Percentiles rank a stretch among this genome's conserved stretches.
phyloP scores from a whole-genome alignment of 2,329 filamentous ascomycete genomes.

The Cordyceps fumosorosea region DNA sequence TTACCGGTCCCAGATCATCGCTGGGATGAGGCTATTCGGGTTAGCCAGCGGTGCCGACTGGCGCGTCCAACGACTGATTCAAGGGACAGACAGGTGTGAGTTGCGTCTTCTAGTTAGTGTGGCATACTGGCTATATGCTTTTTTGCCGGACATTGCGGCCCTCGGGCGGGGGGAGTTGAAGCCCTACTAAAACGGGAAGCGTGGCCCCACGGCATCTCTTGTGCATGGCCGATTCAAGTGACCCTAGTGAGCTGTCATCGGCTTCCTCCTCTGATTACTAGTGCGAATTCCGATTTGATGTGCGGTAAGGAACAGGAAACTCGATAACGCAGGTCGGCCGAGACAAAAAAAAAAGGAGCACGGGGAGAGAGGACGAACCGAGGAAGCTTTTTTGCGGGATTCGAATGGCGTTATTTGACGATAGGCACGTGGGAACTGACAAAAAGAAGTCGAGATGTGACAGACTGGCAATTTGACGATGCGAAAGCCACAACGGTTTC shows the following conservation, averaged over 20 bases:
- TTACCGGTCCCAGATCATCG: neutral
- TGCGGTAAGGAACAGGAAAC: neutral
- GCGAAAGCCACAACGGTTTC: neutral
- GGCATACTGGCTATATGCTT: neutral
- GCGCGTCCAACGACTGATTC: neutral
- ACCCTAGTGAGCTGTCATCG: conserved; percentile 1
- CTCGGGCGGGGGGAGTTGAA: neutral
- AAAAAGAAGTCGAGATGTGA: neutral
- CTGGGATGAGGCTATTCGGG: neutral
- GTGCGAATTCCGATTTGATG: neutral
- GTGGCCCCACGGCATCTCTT: conserved; percentile 7
- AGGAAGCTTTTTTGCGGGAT: neutral
- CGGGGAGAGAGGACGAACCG: neutral
- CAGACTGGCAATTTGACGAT: neutral
- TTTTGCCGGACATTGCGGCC: neutral
- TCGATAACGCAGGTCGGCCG: neutral
- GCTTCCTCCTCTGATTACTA: neutral
- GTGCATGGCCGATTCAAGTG: neutral
- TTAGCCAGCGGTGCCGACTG: neutral
- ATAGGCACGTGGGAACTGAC: neutral
- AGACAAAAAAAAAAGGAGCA: neutral
- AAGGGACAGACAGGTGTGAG: neutral
- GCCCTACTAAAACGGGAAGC: neutral
- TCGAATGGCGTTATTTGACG: neutral
- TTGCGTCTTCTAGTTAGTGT: no score